Evolutionary conservation across 164 flowering plant genomes (phyloP), one percentile per base, ranked within the genome.

Genomic region (Kalanchoe fedtschenkoi): DNA sequence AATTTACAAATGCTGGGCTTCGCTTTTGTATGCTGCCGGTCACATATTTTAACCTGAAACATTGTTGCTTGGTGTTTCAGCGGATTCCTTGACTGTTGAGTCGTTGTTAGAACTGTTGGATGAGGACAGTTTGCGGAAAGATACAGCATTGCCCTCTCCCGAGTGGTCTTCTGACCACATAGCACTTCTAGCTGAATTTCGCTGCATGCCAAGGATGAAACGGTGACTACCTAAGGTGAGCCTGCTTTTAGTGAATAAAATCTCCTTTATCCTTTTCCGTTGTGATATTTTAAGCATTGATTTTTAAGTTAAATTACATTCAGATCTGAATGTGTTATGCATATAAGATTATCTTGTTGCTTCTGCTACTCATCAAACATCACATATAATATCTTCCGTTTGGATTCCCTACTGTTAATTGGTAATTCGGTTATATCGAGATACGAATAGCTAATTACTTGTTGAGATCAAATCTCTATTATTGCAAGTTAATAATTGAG

Each of bases 111-210:
- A 95, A 76, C 89, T 95, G 26, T 72, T 95, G 83, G 97, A 95
- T 78, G 97, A 95, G 81, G 97, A 95, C 38, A 84, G 83, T 67
- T 77, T 95, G 69, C 78, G 97, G 65, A 91, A 91, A 76, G 93
- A 91, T 66, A 95, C 99, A 58, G 99, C 95, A 22, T 96, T 93
- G 76, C 99, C 99, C 62, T 93, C 99, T 65, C 99, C 97, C n/a
- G 97, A 87, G 75, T 93, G 99, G 99, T 93, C 99, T 33, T 93
- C 99, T 34, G 97, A 93, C 81, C 99, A 93, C 71, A 85, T 88
- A 74, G 99, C 96, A 15, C 84, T 93, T 0, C 67, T 93, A 69
- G 99, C 97, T 63, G 99, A 88, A 69, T 90, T 93, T 70, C 97
- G 97, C 69, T 89, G 96, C 81, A 83, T 74, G 78, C 86, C 88